These are phyloP conservation scores for Russula abietina DNA, from an alignment of 768 basidiomycete species.

Conservation along the genomic window DNA sequence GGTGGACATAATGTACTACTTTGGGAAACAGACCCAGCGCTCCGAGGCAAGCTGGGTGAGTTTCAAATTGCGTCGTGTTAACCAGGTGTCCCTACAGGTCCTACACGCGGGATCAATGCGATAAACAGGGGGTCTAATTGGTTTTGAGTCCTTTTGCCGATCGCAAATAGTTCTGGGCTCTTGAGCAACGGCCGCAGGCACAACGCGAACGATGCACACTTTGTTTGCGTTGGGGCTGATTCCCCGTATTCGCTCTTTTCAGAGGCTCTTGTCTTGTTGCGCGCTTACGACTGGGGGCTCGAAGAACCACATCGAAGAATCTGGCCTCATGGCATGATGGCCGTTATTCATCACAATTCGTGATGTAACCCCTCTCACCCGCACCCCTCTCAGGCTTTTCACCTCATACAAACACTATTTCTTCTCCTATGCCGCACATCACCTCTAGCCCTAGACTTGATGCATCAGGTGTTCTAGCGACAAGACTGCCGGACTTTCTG, in stretches of 20 bases:
- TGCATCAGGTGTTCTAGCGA: slow-evolving; percentile 7
- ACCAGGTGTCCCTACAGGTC: too few species aligned
- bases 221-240: not conserved
- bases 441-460: not conserved
- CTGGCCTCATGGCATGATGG: not conserved
- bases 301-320: not conserved
- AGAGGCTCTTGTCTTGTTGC: not conserved
- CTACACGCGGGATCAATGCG: not conserved
- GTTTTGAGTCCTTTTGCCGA: not conserved
- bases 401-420: not conserved
- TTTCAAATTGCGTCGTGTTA: not conserved
- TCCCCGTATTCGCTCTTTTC: not conserved
- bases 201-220: not conserved
- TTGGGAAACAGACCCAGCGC: not conserved
- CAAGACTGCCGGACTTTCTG: slow-evolving; percentile 3
- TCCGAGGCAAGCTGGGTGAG: not conserved
- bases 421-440: not conserved
- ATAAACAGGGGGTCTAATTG: too few species aligned
- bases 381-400: not conserved
- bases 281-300: not conserved
- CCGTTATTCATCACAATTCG: not conserved
- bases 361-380: not conserved
- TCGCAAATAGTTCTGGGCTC: not conserved
- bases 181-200: not conserved
- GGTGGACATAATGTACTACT: not conserved